These are phyloP conservation scores for Silene conica DNA, from an alignment of 148 eudicot species.

Conservation along the genomic window DNA sequence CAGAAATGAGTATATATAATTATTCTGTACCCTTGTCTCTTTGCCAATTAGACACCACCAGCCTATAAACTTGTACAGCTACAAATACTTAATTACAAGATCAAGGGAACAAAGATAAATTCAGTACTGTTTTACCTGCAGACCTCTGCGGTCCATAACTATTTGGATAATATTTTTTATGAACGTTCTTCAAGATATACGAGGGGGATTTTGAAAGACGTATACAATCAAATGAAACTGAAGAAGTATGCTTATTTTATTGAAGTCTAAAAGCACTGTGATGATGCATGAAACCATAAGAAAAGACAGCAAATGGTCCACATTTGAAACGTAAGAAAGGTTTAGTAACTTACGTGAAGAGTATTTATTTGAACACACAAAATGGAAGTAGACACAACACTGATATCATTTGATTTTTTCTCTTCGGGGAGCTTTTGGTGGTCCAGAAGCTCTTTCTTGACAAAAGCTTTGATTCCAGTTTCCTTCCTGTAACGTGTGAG, in stretches of 20 bases:
- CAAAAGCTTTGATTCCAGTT: constrained; percentile 82
- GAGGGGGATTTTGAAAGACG: too few species aligned
- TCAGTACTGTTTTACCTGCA: neutral
- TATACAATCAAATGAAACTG: too few species aligned
- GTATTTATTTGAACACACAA: constrained; percentile 93
- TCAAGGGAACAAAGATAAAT: neutral
- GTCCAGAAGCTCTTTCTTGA: constrained; percentile 78
- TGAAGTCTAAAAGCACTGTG: neutral
- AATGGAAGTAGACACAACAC: constrained; percentile 64
- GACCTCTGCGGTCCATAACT: neutral
- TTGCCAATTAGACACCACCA: neutral
- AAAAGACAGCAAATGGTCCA: constrained; percentile 1
- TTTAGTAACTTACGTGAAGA: constrained; percentile 61
- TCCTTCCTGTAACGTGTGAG: constrained; percentile 85
- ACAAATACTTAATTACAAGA: neutral
- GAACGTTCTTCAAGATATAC: too few species aligned
- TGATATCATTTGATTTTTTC: constrained; percentile 70
- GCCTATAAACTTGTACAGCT: neutral
- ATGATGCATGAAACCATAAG: constrained; percentile 10
- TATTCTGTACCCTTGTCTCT: neutral
- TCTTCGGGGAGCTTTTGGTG: constrained; percentile 73
- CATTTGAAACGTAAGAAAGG: neutral
- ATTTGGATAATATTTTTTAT: neutral
- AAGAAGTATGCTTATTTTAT: neutral
- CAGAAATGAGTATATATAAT: neutral